Conservation (phyloP, 768 basidiomycete genomes). For the Clathrus columnatus region DNA sequence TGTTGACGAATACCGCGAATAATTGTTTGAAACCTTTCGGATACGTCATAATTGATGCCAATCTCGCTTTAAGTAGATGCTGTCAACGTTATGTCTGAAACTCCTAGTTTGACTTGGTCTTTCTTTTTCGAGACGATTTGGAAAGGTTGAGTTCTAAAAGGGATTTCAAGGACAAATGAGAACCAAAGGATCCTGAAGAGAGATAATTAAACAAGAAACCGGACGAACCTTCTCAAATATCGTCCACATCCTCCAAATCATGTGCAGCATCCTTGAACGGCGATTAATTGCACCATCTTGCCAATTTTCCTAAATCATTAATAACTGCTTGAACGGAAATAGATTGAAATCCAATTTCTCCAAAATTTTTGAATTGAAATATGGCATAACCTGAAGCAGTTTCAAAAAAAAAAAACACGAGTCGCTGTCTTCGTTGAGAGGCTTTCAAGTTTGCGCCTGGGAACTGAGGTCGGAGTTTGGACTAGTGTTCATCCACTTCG, state of each 20-base stretch:
- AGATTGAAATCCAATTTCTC: slow-evolving; percentile 69
- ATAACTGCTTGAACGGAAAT: slow-evolving; percentile 78
- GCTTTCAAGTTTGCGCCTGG: no score
- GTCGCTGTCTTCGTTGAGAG: slow-evolving; percentile 35
- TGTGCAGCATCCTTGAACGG: slow-evolving; percentile 93
- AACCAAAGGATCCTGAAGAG: not conserved
- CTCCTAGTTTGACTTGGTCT: slow-evolving; percentile 62
- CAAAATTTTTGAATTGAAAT: slow-evolving; percentile 82
- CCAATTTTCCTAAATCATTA: slow-evolving; percentile 75
- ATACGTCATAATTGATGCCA: slow-evolving; percentile 68
- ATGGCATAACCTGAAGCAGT: slow-evolving; percentile 90
- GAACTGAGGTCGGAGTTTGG: no score
- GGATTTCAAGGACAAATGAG: slow-evolving; percentile 41
- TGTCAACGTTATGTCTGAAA: slow-evolving; percentile 68
- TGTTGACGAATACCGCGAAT: slow-evolving; percentile 91
- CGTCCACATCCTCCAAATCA: slow-evolving; percentile 93
- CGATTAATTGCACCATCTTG: slow-evolving; percentile 85
- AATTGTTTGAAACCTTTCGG: slow-evolving; percentile 73
- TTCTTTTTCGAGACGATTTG: slow-evolving; percentile 40
- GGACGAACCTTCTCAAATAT: slow-evolving; percentile 83
- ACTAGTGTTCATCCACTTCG: no score
- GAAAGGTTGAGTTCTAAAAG: slow-evolving; percentile 83
- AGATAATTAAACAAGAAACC: not conserved
- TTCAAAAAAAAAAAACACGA: slow-evolving; percentile 89
- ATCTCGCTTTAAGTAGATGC: slow-evolving; percentile 68